These are phyloP conservation scores for Larix kaempferi DNA, from an alignment of 75 land plant species.

Conservation along the genomic window DNA sequence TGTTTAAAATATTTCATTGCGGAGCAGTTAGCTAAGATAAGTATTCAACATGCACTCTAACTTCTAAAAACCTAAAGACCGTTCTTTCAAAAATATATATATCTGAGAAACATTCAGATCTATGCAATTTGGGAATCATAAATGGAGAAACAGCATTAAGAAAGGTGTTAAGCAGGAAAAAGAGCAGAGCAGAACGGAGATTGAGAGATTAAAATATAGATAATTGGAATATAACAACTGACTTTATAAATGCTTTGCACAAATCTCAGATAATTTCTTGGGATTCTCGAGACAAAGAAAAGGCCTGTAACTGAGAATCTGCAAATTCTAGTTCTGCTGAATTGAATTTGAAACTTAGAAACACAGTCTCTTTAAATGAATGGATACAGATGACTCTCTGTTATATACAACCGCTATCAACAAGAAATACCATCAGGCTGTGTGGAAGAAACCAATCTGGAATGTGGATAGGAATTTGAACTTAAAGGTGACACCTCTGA, in stretches of 20 bases:
- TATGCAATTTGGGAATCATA: not conserved
- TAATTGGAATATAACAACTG: not conserved
- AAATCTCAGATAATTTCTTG: not conserved
- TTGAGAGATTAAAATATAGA: not conserved
- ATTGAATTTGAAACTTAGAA: not conserved
- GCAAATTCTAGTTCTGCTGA: not conserved
- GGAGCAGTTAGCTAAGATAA: not conserved
- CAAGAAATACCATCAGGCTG: no score
- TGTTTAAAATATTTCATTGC: not conserved
- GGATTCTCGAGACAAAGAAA: not conserved
- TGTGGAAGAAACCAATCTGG: not conserved
- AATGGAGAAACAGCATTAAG: not conserved
- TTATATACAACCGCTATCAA: not conserved
- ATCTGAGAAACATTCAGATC: no score
- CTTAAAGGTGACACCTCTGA: not conserved
- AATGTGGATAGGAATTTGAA: not conserved
- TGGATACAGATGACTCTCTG: not conserved
- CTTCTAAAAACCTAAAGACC: not conserved
- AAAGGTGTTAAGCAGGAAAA: not conserved
- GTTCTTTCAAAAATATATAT: not conserved
- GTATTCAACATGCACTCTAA: not conserved
- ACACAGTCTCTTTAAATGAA: not conserved
- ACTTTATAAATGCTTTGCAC: not conserved
- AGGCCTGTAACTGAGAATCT: not conserved
- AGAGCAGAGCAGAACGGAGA: not conserved